phyloP scores from a whole-genome alignment of 169 alveolate genomes.

The Plasmodium vinckei region DNA sequence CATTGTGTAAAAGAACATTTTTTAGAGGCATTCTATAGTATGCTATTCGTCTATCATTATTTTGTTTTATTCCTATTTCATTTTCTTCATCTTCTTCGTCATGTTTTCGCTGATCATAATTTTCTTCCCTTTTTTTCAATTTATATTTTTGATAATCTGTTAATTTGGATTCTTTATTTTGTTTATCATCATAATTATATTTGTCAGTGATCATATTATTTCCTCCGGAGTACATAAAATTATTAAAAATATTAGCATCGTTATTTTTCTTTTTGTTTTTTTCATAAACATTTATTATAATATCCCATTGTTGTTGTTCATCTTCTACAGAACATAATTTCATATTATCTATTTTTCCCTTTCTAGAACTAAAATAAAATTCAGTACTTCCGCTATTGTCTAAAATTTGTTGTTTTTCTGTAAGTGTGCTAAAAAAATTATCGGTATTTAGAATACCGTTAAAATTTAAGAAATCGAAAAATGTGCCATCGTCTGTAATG shows the following conservation, averaged over 20 bases:
- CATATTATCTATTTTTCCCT: conserved; percentile 82
- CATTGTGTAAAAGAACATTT: conserved; percentile 84
- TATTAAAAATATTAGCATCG: neutral
- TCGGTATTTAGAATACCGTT: conserved; percentile 55
- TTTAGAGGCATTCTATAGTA: conserved; percentile 80
- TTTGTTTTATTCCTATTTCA: conserved; percentile 1
- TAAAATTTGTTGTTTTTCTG: conserved; percentile 78
- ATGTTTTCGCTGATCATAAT: neutral
- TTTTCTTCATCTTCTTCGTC: conserved; percentile 7
- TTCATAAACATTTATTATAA: conserved; percentile 83
- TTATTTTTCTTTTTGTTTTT: conserved; percentile 38
- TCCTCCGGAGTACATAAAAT: neutral
- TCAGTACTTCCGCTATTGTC: conserved; percentile 78
- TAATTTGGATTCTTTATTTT: neutral
- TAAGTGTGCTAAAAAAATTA: conserved; percentile 44
- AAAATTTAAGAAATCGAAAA: conserved; percentile 18
- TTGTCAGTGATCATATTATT: neutral
- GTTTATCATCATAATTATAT: neutral
- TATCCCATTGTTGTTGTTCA: conserved; percentile 89
- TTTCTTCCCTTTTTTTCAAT: conserved; percentile 4
- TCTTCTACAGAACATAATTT: conserved; percentile 83
- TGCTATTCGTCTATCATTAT: conserved; percentile 80
- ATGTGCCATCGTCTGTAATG: conserved; percentile 8
- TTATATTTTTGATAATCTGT: conserved; percentile 13
- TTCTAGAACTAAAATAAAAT: conserved; percentile 59